A percentile compares a stretch with the other conserved stretches of the same genome.
These are phyloP conservation scores for Gossypium schwendimanii DNA, from an alignment of 441 rosid species.

Conservation along the genomic window DNA sequence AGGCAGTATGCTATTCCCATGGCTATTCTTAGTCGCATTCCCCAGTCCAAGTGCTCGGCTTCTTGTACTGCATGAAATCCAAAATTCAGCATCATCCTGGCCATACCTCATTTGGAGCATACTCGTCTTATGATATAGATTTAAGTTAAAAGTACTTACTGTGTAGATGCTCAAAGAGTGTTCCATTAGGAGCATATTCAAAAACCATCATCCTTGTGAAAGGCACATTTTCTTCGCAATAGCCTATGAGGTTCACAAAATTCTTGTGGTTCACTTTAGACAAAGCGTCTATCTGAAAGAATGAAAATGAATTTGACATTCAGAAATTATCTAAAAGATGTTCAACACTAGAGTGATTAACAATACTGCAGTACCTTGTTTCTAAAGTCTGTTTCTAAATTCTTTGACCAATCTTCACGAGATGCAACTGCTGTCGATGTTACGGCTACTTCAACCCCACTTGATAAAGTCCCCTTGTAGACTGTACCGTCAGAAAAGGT, in stretches of 20 bases:
- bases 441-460: conserved; percentile 88
- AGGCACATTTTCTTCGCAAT: conserved; percentile 75
- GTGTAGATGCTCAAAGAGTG: conserved; percentile 88
- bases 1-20: conserved; percentile 93
- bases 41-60: conserved; percentile 86
- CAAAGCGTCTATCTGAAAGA: conserved; percentile 61
- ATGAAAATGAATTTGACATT: not conserved
- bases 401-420: conserved; percentile 55
- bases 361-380: conserved; percentile 52
- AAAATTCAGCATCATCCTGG: conserved; percentile 6
- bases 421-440: conserved; percentile 45
- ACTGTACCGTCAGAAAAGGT: conserved; percentile 55
- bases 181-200: conserved; percentile 94
- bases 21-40: conserved; percentile 60
- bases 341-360: not conserved
- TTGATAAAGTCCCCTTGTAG: conserved; percentile 86
- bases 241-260: conserved; percentile 78
- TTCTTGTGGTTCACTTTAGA: conserved; percentile 88
- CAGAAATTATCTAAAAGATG: not conserved
- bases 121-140: not conserved
- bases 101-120: not conserved
- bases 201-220: conserved; percentile 89
- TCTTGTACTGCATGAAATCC: conserved; percentile 55
- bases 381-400: conserved; percentile 57
- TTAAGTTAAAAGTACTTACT: conserved; percentile 38